Evolutionary conservation across 208 protist species (phyloP), one percentile per base, ranked within the genome.

Genomic region (Porcisia hertigi): DNA sequence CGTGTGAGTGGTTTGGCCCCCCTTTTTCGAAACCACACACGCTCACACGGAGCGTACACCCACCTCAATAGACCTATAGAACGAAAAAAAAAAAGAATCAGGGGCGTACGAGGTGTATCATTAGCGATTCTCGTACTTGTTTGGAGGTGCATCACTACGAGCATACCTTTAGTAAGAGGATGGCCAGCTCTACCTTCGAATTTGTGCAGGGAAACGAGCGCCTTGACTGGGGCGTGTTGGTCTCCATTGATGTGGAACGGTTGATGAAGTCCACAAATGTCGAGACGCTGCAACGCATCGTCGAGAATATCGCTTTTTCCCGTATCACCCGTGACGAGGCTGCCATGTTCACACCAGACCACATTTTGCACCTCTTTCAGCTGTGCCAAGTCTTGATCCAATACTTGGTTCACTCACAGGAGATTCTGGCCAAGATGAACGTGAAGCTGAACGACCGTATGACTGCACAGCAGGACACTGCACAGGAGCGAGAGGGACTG

Each of bases 401-500:
- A 77, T 98, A 98, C 79, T 64, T 98, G 8, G 91, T 98, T 43
- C 94, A 92, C 80, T 95, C 92, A 25, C 94, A 98, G 78, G 90
- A 95, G 71, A 88, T 88, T 53, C 79, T 97, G 14, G 91, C 90
- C 4, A 92, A 92, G 74, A 89, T 96, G 71, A 98, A 98, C 75
- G 74, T 88, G 16, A 77, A 79, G 57, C 86, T 97, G 11, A 92
- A 87, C 64, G 88, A 95, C 30, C 80, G 83, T 5, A 66, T 92
- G 57, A 71, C 79, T 53, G 91, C 84, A 34, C 69, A 86, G 52
- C 85, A 95, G 73, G 66, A 80, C 3, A 65, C 75, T n/a, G 63
- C 76, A 62, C 71, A 82, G 7, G 71, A 79, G 49, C 64, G 71
- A 3, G 88, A 96, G 41, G 72, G 67, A 11, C 54, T 81, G 67